A percentile compares a stretch with the other conserved stretches of the same genome.
Evolutionary conservation across 2,329 filamentous ascomycete genomes (phyloP).

Genomic region (Nigrospora oryzae): DNA sequence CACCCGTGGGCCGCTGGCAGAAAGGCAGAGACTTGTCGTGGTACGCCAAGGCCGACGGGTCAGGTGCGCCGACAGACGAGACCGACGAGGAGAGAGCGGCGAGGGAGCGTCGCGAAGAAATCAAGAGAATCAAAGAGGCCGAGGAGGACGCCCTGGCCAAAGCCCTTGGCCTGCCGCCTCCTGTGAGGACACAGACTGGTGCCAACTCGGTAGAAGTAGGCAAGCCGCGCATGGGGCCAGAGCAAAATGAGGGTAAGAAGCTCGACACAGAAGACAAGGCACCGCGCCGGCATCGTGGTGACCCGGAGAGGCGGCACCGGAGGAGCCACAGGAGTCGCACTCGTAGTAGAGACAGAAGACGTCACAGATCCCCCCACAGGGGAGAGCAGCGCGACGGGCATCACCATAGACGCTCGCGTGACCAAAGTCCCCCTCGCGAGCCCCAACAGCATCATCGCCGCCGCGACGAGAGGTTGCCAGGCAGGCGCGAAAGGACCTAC

Average conservation of each 20-base stretch:
- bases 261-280: neutral
- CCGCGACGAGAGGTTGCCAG: slow-evolving; percentile 33
- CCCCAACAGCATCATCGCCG: slow-evolving; percentile 6
- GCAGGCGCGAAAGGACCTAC: slow-evolving; percentile 27
- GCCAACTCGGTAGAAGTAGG: slow-evolving; percentile 61
- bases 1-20: slow-evolving; percentile 87
- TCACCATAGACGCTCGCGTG: neutral
- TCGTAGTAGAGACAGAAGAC: slow-evolving; percentile 6
- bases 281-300: slow-evolving; percentile 14
- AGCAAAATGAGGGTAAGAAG: slow-evolving; percentile 8
- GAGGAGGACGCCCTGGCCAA: slow-evolving; percentile 85
- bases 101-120: slow-evolving; percentile 64
- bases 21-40: slow-evolving; percentile 61
- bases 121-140: slow-evolving; percentile 75
- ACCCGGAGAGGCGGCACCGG: slow-evolving; percentile 22
- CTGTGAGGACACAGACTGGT: slow-evolving; percentile 47
- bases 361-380: slow-evolving; percentile 15
- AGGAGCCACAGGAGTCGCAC: slow-evolving; percentile 15
- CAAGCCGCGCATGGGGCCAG: slow-evolving; percentile 21
- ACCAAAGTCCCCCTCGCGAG: slow-evolving; percentile 3
- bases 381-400: slow-evolving; percentile 6
- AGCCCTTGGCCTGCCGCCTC: slow-evolving; percentile 72
- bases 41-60: slow-evolving; percentile 52
- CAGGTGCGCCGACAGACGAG: slow-evolving; percentile 37
- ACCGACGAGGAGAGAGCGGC: slow-evolving; percentile 50